phyloP scores from a whole-genome alignment of 768 basidiomycete genomes.

The Lenzites betulinus region DNA sequence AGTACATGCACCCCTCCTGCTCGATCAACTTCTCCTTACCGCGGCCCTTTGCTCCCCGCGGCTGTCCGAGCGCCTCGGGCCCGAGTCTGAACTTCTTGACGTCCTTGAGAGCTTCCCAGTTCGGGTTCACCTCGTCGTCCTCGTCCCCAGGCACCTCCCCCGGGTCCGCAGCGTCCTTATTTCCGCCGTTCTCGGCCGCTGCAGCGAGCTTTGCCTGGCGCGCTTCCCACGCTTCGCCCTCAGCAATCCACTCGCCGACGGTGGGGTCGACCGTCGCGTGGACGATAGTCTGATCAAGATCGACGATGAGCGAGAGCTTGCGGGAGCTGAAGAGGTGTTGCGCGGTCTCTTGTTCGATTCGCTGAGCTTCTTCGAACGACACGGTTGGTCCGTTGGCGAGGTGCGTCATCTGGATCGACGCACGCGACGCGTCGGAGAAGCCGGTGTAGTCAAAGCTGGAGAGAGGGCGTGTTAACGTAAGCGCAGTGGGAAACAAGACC shows the following conservation, averaged over 20 bases:
- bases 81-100: constrained; percentile 87
- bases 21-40: constrained; percentile 68
- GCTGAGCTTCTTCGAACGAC: constrained; percentile 88
- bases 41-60: constrained; percentile 47
- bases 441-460: constrained; percentile 83
- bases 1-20: constrained; percentile 90
- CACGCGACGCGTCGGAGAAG: constrained; percentile 82
- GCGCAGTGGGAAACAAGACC: neutral
- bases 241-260: constrained; percentile 94
- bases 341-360: constrained; percentile 83
- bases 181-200: constrained; percentile 28
- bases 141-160: constrained; percentile 36
- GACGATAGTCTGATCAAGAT: constrained; percentile 98
- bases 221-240: constrained; percentile 80
- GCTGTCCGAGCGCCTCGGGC: constrained; percentile 67
- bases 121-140: constrained; percentile 74
- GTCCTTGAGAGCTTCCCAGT: constrained; percentile 89
- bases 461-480: neutral
- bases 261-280: constrained; percentile 99
- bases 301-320: constrained; percentile 93
- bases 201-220: constrained; percentile 47
- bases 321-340: constrained; percentile 71
- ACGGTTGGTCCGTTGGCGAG: constrained; percentile 90
- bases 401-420: constrained; percentile 93
- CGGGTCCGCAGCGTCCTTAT: constrained; percentile 32